Percentiles rank a stretch among this genome's conserved stretches.
Evolutionary conservation across 2,329 filamentous ascomycete genomes (phyloP).

Genomic region (Penicillium verrucosum): DNA sequence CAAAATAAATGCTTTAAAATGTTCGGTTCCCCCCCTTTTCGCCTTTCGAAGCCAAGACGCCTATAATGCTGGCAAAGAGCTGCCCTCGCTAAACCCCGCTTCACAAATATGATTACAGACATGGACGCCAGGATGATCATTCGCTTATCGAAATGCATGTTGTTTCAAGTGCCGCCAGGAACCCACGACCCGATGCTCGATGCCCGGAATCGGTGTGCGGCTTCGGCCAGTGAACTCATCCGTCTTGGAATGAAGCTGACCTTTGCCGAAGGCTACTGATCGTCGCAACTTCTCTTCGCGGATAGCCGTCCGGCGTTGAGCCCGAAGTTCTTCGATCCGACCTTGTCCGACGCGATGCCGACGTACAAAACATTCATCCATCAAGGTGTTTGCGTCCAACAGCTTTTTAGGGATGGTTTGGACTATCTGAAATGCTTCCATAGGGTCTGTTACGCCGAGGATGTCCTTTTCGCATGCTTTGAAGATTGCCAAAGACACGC

Average conservation of each 20-base stretch:
- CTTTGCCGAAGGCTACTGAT: conserved; percentile 37
- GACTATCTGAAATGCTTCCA: conserved; percentile 94
- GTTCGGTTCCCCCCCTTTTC: neutral
- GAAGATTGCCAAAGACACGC: conserved; percentile 86
- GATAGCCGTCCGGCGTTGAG: conserved; percentile 59
- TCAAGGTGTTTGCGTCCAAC: conserved; percentile 74
- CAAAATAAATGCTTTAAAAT: conserved; percentile 5
- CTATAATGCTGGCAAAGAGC: conserved; percentile 15
- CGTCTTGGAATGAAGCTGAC: conserved; percentile 32
- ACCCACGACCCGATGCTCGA: conserved; percentile 34
- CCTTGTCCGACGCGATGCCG: conserved; percentile 78
- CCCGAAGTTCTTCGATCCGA: conserved; percentile 71
- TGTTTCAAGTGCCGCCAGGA: conserved; percentile 37
- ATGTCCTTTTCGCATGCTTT: conserved; percentile 82
- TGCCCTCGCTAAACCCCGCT: neutral
- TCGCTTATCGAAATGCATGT: conserved; percentile 32
- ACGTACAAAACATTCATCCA: conserved; percentile 79
- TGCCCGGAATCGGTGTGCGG: conserved; percentile 27
- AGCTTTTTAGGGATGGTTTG: conserved; percentile 79
- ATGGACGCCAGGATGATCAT: neutral
- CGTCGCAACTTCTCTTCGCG: conserved; percentile 41
- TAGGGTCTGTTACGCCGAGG: conserved; percentile 73
- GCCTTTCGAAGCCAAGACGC: conserved; percentile 12
- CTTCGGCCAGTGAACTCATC: conserved; percentile 33
- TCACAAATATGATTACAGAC: conserved; percentile 21